These are phyloP conservation scores for Articulospora tetracladia DNA, from an alignment of 495 filamentous ascomycete species.

Conservation along the genomic window DNA sequence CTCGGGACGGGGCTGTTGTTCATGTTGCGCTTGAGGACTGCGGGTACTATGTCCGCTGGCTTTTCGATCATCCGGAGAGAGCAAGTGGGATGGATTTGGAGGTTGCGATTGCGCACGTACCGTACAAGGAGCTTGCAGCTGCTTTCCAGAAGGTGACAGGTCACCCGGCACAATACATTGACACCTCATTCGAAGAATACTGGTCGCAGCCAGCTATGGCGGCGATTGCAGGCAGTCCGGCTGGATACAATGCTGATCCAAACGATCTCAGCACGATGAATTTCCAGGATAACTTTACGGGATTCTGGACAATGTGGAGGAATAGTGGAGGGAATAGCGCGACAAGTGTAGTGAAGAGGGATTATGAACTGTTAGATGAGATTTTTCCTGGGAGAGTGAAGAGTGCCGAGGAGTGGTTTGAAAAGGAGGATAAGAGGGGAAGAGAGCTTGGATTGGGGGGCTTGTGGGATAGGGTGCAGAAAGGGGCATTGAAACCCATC, in stretches of 20 bases:
- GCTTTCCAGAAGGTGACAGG: constrained; percentile 53
- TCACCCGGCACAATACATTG: constrained; percentile 38
- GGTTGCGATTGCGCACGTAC: constrained; percentile 45
- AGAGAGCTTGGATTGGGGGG: constrained; percentile 21
- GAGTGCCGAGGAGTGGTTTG: constrained; percentile 47
- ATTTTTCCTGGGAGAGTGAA: constrained; percentile 47
- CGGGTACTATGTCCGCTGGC: constrained; percentile 50
- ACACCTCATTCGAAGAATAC: constrained; percentile 41
- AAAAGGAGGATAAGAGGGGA: constrained; percentile 35
- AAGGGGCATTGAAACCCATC: constrained; percentile 24
- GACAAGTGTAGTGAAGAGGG: constrained; percentile 35
- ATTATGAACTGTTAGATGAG: constrained; percentile 48
- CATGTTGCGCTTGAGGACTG: constrained; percentile 49
- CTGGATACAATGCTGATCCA: constrained; percentile 37
- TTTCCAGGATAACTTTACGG: constrained; percentile 47
- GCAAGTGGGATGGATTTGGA: constrained; percentile 48
- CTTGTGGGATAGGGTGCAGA: constrained; percentile 32
- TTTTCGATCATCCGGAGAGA: constrained; percentile 47
- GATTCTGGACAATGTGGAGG: constrained; percentile 47
- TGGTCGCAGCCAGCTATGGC: constrained; percentile 24
- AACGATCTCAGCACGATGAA: constrained; percentile 41
- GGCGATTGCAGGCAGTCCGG: constrained; percentile 20
- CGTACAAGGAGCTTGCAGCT: constrained; percentile 39
- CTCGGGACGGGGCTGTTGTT: constrained; percentile 39
- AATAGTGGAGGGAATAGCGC: constrained; percentile 1